A percentile compares a stretch with the other conserved stretches of the same genome.
Evolutionary conservation across 441 rosid genomes (phyloP).

Genomic region (Jatropha podagrica): DNA sequence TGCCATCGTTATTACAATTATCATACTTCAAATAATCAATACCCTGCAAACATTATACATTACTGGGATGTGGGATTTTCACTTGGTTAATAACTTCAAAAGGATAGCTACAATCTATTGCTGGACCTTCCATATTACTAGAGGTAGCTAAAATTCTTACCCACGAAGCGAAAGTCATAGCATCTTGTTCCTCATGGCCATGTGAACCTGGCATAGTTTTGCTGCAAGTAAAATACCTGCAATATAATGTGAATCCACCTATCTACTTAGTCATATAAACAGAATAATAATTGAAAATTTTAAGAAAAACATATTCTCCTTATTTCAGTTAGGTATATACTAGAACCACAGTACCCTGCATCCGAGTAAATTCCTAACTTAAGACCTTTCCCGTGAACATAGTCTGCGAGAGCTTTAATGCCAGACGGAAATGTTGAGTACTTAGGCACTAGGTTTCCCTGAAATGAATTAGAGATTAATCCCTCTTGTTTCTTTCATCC

Average conservation of each 20-base stretch:
- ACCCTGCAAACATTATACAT: constrained; percentile 39
- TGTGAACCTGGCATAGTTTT: constrained; percentile 65
- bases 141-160: constrained; percentile 30
- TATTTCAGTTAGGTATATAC: not conserved
- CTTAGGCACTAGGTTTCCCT: constrained; percentile 59
- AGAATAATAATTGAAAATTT: too few species aligned
- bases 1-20: constrained; percentile 46
- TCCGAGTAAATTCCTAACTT: constrained; percentile 69
- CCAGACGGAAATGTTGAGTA: constrained; percentile 62
- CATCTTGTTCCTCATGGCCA: constrained; percentile 66
- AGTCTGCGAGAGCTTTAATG: constrained; percentile 58
- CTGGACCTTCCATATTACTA: not conserved
- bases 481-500: too few species aligned
- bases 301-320: not conserved
- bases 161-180: constrained; percentile 64
- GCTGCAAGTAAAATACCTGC: constrained; percentile 58
- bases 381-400: constrained; percentile 64
- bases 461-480: constrained; percentile 22
- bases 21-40: constrained; percentile 72
- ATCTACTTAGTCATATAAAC: not conserved
- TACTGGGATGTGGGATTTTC: not conserved
- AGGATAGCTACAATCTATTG: not conserved
- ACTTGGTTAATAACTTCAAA: too few species aligned
- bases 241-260: not conserved
- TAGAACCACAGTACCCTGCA: constrained; percentile 47